A percentile compares a stretch with the other conserved stretches of the same genome.
Conservation (phyloP, 2,329 filamentous ascomycete species). For the Chaetoscypha palmicola region DNA sequence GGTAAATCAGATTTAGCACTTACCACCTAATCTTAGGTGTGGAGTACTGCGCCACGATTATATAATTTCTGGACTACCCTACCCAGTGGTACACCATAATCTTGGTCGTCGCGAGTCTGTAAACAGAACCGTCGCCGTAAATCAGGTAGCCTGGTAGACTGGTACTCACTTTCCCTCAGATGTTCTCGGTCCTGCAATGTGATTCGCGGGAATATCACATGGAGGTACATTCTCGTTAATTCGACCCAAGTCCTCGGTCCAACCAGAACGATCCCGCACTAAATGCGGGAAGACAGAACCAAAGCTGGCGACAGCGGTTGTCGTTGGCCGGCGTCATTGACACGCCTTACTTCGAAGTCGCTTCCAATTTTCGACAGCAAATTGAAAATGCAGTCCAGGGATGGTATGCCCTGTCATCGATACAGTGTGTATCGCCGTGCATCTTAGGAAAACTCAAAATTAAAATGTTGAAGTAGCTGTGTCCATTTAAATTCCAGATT, state of each 20-base stretch:
- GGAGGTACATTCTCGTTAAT: not conserved
- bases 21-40: too few species aligned
- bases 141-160: not conserved
- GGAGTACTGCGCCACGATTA: too few species aligned
- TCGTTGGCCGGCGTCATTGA: constrained; percentile 8
- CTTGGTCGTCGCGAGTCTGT: too few species aligned
- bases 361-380: not conserved
- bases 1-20: not conserved
- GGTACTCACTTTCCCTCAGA: too few species aligned
- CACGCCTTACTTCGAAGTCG: constrained; percentile 1
- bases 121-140: too few species aligned
- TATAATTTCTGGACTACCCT: too few species aligned
- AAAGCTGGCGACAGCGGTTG: not conserved
- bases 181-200: not conserved
- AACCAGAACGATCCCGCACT: constrained; percentile 5
- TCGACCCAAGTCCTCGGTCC: constrained; percentile 4
- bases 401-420: constrained; percentile 11
- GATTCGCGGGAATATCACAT: not conserved
- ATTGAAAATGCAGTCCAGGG: constrained; percentile 5
- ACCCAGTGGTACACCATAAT: too few species aligned
- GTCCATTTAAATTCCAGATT: not conserved
- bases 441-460: not conserved
- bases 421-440: not conserved
- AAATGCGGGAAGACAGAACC: not conserved
- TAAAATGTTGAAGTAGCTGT: not conserved